A percentile compares a stretch with the other conserved stretches of the same genome.
Conservation (phyloP, 2,329 filamentous ascomycete genomes). For the Colletotrichum sp. region DNA sequence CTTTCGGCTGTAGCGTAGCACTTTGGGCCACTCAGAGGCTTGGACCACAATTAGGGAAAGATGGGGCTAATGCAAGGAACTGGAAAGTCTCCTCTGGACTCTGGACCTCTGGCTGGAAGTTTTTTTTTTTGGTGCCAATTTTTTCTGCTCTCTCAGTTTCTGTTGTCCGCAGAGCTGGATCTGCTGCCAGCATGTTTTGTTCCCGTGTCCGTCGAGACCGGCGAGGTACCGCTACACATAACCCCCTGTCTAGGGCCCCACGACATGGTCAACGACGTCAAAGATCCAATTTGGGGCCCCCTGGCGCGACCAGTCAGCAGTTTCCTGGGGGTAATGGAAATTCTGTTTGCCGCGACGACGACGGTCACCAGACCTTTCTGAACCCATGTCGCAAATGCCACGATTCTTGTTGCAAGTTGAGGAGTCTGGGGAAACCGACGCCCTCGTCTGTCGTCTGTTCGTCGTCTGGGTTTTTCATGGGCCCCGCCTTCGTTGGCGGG, state of each 20-base stretch:
- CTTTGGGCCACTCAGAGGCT: not conserved
- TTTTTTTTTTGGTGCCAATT: not conserved
- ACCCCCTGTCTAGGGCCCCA: not conserved
- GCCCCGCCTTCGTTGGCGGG: not conserved
- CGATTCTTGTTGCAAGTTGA: constrained; percentile 5
- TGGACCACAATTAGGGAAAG: constrained; percentile 2
- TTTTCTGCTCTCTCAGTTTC: not conserved
- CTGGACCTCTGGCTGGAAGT: not conserved
- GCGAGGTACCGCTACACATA: not conserved
- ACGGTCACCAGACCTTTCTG: constrained; percentile 12
- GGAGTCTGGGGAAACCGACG: not conserved
- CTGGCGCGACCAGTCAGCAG: constrained; percentile 8
- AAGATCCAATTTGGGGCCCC: not conserved
- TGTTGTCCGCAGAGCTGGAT: not conserved
- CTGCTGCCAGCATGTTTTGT: constrained; percentile 4
- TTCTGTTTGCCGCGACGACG: not conserved
- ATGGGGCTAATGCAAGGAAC: constrained; percentile 21
- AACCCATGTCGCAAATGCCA: constrained; percentile 1
- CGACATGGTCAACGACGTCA: constrained; percentile 11
- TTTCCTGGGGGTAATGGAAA: constrained; percentile 23
- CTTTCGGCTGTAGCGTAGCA: constrained; percentile 6
- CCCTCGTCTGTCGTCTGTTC: not conserved
- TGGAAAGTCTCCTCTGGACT: not conserved
- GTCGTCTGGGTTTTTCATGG: not conserved
- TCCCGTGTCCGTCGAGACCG: not conserved